A percentile compares a stretch with the other conserved stretches of the same genome.
These are phyloP conservation scores for Larix sibirica DNA, from an alignment of 83 land plant species.

Conservation along the genomic window DNA sequence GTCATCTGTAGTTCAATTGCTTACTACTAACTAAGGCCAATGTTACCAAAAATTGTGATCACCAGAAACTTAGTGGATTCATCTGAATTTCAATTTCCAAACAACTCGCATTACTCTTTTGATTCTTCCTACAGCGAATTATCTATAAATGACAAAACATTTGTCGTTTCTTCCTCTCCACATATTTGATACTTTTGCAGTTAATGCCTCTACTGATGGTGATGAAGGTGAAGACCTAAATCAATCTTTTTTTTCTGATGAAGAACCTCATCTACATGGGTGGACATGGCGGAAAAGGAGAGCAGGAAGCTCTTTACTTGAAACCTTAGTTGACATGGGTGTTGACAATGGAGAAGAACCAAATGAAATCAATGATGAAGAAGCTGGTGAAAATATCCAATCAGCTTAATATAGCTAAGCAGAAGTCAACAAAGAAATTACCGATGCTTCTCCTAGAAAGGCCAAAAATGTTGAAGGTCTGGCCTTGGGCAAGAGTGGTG, in stretches of 20 bases:
- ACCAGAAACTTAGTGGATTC: too few relatives aligned
- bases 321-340: conserved; percentile 11
- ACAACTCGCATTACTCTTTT: too few relatives aligned
- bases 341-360: conserved; percentile 14
- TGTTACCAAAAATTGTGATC: too few relatives aligned
- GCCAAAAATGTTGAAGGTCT: conserved; percentile 10
- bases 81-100: too few relatives aligned
- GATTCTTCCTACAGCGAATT: too few relatives aligned
- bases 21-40: too few relatives aligned
- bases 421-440: background rate
- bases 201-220: conserved; percentile 30
- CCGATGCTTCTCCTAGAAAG: conserved; percentile 13
- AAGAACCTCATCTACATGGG: conserved; percentile 42
- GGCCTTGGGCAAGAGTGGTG: conserved; percentile 11
- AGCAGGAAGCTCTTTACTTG: conserved; percentile 29
- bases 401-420: conserved; percentile 6
- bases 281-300: conserved; percentile 37
- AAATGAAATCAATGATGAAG: conserved; percentile 7
- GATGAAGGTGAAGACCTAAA: conserved; percentile 48
- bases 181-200: too few relatives aligned
- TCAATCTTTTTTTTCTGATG: conserved; percentile 48
- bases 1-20: too few relatives aligned
- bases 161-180: too few relatives aligned
- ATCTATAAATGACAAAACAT: too few relatives aligned
- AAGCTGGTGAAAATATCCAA: conserved; percentile 6